Base-by-base conservation (phyloP, 805 yeast species). In the Yamadazyma kitorensis region DNA sequence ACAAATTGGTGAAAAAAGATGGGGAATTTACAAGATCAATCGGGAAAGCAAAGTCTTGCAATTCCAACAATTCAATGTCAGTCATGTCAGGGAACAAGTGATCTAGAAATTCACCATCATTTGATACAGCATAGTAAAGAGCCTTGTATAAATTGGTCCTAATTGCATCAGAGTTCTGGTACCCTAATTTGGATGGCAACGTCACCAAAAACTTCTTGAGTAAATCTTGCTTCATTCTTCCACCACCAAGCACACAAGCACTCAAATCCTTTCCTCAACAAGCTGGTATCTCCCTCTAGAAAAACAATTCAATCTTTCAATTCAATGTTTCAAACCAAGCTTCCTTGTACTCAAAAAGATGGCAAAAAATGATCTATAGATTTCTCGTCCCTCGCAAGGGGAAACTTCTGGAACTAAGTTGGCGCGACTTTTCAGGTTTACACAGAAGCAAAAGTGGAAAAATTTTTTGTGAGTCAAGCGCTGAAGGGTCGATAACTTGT, bases 71-170 rank as follows among this genome's bases (percentile, higher is more conserved):
- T 28, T 49, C 57, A 3, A 36, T 39, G 8, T 41, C 38, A 11
- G 48, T 31, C 4, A 54, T 48, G 22, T 48, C 38, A 6, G 70
- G 68, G 44, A 71, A 71, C 15, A 72, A 34, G 2, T 29, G 34
- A 4, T 33, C 43, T 7, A 72, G 44, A 32, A 47, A 46, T 39
- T 54, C 41, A 2, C 78, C 78, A 23, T 63, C 59, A 27, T 63
- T 52, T 4, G 74, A 48, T 6, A 46, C 51, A 8, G 64, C 47
- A 31, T 49, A 61, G 42, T 54, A 66, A 12, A 64, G 47, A 3
- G 57, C 56, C 25, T 50, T 55, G 43, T 36, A 54, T 5, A 64
- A 37, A 24, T 54, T 52, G 20, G 43, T 44, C 14, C 43, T 45
- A 5, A 53, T 27, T 2, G 43, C 41, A 13, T 22, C 31, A 3